These are phyloP conservation scores for Pisolithus sp. DNA, from an alignment of 768 basidiomycete genomes.

Conservation along the genomic window DNA sequence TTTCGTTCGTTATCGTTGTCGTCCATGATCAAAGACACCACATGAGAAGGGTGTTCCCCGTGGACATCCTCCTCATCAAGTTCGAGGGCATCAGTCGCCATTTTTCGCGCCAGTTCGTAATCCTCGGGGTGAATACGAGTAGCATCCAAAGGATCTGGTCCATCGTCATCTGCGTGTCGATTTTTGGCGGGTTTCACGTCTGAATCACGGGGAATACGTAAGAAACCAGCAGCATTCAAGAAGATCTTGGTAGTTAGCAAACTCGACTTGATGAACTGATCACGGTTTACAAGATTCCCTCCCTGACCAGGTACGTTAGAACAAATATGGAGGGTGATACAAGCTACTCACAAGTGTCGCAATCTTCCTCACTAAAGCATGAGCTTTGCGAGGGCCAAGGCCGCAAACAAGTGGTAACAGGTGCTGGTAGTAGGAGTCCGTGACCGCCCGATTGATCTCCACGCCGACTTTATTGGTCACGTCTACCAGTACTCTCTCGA, in stretches of 20 bases:
- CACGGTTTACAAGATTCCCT: constrained; percentile 78
- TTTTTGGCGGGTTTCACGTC: constrained; percentile 58
- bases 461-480: constrained; percentile 90
- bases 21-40: constrained; percentile 80
- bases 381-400: constrained; percentile 90
- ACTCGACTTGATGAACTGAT: constrained; percentile 77
- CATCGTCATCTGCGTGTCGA: constrained; percentile 55
- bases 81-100: constrained; percentile 96
- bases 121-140: constrained; percentile 97
- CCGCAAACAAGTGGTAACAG: constrained; percentile 89
- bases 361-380: constrained; percentile 77
- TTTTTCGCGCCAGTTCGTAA: constrained; percentile 95
- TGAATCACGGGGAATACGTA: constrained; percentile 74
- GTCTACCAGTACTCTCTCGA: constrained; percentile 88
- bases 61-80: constrained; percentile 96
- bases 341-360: constrained; percentile 53
- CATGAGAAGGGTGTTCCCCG: constrained; percentile 86
- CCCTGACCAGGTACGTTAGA: constrained; percentile 45
- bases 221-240: constrained; percentile 87
- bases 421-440: constrained; percentile 82
- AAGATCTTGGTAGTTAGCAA: constrained; percentile 84
- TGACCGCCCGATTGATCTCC: constrained; percentile 90
- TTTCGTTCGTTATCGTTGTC: constrained; percentile 75
- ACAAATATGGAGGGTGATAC: background rate
- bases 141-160: constrained; percentile 84